Evolutionary conservation across 108 stramenopile species (phyloP).

Genomic region (Stephanodiscus minutulus): DNA sequence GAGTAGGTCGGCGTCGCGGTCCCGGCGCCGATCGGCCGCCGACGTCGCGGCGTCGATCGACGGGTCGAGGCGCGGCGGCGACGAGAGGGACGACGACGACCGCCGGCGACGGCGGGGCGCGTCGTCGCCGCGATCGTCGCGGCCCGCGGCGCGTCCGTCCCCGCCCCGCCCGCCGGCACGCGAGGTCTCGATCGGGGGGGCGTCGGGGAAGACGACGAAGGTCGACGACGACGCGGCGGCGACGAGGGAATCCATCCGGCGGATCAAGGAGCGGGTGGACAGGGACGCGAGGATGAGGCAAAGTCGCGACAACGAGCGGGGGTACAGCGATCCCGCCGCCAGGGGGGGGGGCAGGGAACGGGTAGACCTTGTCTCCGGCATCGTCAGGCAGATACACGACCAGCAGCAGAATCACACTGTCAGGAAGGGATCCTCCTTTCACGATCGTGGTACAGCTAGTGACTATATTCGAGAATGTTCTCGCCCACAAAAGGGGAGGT

Average conservation of each 20-base stretch:
- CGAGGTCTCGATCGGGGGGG: too few species aligned
- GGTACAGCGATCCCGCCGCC: neutral
- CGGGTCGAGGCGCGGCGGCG: too few species aligned
- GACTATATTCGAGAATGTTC: too few species aligned
- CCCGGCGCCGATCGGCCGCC: neutral
- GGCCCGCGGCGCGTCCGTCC: too few species aligned
- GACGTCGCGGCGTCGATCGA: neutral
- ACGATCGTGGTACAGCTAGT: too few species aligned
- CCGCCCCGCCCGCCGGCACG: too few species aligned
- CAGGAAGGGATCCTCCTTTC: too few species aligned
- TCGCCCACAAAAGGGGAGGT: too few species aligned
- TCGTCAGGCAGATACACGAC: neutral
- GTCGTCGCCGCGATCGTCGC: neutral
- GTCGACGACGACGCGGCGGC: too few species aligned
- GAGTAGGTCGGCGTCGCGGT: neutral
- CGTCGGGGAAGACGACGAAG: too few species aligned
- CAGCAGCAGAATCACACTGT: neutral
- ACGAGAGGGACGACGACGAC: neutral
- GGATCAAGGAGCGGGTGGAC: neutral
- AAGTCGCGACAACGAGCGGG: neutral
- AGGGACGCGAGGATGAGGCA: neutral
- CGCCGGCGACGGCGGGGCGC: neutral
- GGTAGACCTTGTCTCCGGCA: neutral
- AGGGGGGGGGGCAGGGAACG: neutral
- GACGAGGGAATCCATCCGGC: too few species aligned